Evolutionary conservation across 192 early-diverging fungal genomes (phyloP), one percentile per base, ranked within the genome.

Genomic region (Gamsiella multidivaricata): DNA sequence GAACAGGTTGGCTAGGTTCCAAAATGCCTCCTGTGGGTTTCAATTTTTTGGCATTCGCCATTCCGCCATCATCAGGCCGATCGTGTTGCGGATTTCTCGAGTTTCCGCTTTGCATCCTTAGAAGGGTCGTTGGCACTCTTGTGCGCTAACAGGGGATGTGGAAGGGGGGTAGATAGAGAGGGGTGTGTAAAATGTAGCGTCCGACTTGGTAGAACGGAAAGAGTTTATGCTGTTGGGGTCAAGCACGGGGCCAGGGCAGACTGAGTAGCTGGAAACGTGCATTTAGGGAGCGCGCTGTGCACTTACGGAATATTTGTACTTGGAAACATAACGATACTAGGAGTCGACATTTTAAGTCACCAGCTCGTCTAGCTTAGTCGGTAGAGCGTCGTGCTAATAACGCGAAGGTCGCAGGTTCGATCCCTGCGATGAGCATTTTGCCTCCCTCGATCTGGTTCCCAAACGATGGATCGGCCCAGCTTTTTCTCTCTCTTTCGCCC

Each of bases 361-460:
- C 17, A 33, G 61, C 56, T 82, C 70, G 65, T 54, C 75, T 84
- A 87, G 85, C 85, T 87, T 85, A 87, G 85, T 87, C 81, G 85
- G 85, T 87, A 87, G 85, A 87, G 85, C 85, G 85, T 87, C 54
- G 85, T 87, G 85, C 85, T 87, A 87, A 87, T 87, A 87, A 87
- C 85, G 85, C 85, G 59, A 87, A 87, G 85, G 85, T 75, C 83
- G 80, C 80, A 82, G 85, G 85, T 87, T 87, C 85, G 85, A 87
- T 83, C 85, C 85, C 85, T 84, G 83, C 84, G 62, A 53, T 72
- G 74, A 79, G 81, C 81, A 82, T 66, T 41, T n/a, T n/a, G n/a
- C n/a, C n/a, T n/a, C n/a, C n/a, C n/a, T n/a, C n/a, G n/a, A n/a
- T n/a, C n/a, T n/a, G n/a, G n/a, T n/a, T n/a, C n/a, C n/a, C n/a